These are phyloP conservation scores for Epichloe gansuensis DNA, from an alignment of 2,329 filamentous ascomycete species.

Conservation along the genomic window DNA sequence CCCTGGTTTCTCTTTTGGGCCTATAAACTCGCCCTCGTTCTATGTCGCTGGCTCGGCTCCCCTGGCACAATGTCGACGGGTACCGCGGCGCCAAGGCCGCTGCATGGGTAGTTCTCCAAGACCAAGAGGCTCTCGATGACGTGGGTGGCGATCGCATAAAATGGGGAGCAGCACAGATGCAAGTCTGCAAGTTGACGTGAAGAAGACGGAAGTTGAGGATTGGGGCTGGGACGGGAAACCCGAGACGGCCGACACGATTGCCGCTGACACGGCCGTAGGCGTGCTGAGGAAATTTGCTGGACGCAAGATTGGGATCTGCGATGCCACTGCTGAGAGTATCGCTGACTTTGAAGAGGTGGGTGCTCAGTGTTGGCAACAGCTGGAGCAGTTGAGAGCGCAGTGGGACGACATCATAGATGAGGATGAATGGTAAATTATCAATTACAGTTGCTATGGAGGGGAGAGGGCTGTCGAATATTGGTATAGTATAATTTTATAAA, in stretches of 20 bases:
- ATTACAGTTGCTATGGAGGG: neutral
- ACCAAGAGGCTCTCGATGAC: constrained; percentile 48
- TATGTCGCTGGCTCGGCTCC: constrained; percentile 68
- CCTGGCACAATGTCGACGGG: constrained; percentile 71
- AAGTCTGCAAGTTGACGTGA: constrained; percentile 46
- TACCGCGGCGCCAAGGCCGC: constrained; percentile 68
- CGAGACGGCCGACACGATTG: constrained; percentile 30
- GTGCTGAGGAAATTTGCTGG: constrained; percentile 41
- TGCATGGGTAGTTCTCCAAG: constrained; percentile 64
- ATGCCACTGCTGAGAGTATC: constrained; percentile 48
- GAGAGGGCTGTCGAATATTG: too few species aligned
- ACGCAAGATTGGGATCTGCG: constrained; percentile 44
- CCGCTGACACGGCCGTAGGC: constrained; percentile 31
- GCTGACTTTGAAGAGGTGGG: constrained; percentile 52
- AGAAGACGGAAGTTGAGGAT: constrained; percentile 71
- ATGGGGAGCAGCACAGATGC: constrained; percentile 65
- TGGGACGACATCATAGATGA: constrained; percentile 42
- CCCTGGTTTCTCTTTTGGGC: constrained; percentile 54
- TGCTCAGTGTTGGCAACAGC: constrained; percentile 50
- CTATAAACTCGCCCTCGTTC: constrained; percentile 55
- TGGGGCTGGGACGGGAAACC: constrained; percentile 63
- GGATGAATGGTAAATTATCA: neutral
- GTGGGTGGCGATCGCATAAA: constrained; percentile 48
- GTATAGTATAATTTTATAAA: too few species aligned
- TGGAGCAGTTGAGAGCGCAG: constrained; percentile 56